These are phyloP conservation scores for Urtica urens DNA, from an alignment of 306 rosid species.

Conservation along the genomic window DNA sequence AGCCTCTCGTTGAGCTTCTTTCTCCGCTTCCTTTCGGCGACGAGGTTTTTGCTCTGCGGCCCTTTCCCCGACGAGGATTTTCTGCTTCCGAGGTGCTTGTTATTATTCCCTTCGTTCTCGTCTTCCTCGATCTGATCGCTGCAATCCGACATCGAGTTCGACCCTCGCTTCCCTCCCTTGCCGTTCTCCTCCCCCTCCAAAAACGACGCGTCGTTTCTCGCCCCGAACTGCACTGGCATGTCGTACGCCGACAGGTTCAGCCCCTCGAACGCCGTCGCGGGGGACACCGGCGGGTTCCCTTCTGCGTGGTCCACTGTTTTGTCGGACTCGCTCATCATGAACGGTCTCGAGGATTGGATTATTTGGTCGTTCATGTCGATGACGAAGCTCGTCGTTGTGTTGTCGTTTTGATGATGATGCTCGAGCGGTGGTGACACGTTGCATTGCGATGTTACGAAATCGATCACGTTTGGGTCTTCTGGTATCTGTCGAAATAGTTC, in stretches of 20 bases:
- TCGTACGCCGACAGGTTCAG: slow-evolving; percentile 36
- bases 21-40: slow-evolving; percentile 87
- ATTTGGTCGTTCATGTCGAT: slow-evolving; percentile 18
- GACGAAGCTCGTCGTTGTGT: not conserved
- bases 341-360: slow-evolving; percentile 28
- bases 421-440: slow-evolving; percentile 15
- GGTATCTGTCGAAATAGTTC: slow-evolving; percentile 36
- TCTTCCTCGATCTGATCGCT: slow-evolving; percentile 82
- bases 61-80: slow-evolving; percentile 66
- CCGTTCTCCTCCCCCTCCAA: slow-evolving; percentile 44
- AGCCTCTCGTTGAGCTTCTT: slow-evolving; percentile 86
- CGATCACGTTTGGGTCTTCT: slow-evolving; percentile 60
- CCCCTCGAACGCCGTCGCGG: slow-evolving; percentile 30
- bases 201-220: slow-evolving; percentile 35
- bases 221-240: slow-evolving; percentile 20
- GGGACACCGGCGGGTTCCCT: slow-evolving; percentile 16
- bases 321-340: slow-evolving; percentile 22
- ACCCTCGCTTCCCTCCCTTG: slow-evolving; percentile 40
- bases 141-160: slow-evolving; percentile 73
- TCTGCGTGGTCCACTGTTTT: slow-evolving; percentile 23
- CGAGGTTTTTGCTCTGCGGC: slow-evolving; percentile 68
- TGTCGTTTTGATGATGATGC: slow-evolving; percentile 10
- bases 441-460: slow-evolving; percentile 49
- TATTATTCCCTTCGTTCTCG: slow-evolving; percentile 52
- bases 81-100: slow-evolving; percentile 43